These are phyloP conservation scores for Tylopilus sp. DNA, from an alignment of 768 basidiomycete species.

Conservation along the genomic window DNA sequence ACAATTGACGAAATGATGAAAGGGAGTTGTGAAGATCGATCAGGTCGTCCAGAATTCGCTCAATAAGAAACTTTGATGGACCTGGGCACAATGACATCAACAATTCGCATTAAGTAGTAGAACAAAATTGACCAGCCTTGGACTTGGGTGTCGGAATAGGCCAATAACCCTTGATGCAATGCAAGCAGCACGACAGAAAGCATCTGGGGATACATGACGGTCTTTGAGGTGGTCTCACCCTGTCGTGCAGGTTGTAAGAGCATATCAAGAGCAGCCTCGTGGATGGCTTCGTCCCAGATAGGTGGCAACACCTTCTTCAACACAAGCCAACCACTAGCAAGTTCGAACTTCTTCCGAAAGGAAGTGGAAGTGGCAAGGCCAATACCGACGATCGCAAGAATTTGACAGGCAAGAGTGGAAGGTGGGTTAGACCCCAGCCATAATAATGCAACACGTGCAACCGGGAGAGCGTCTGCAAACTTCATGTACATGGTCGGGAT, in stretches of 20 bases:
- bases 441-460: conserved; percentile 75
- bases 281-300: conserved; percentile 67
- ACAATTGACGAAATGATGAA: conserved; percentile 64
- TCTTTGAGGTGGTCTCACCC: conserved; percentile 12
- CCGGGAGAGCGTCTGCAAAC: conserved; percentile 72
- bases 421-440: conserved; percentile 76
- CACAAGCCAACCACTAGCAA: conserved; percentile 79
- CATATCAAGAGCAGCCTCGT: conserved; percentile 65
- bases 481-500: conserved; percentile 58
- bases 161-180: conserved; percentile 53
- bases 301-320: conserved; percentile 64
- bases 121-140: conserved; percentile 10
- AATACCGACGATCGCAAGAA: conserved; percentile 57
- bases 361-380: conserved; percentile 52
- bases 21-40: conserved; percentile 65
- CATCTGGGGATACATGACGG: conserved; percentile 61
- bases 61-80: conserved; percentile 17
- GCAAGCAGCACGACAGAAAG: conserved; percentile 70
- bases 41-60: conserved; percentile 57
- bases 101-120: background rate
- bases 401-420: conserved; percentile 49
- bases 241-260: conserved; percentile 47
- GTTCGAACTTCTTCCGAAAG: conserved; percentile 80
- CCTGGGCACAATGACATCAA: conserved; percentile 13
- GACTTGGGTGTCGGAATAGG: conserved; percentile 24